Base-by-base conservation (phyloP, 2,329 filamentous ascomycete genomes). In the Colletotrichum karsti region DNA sequence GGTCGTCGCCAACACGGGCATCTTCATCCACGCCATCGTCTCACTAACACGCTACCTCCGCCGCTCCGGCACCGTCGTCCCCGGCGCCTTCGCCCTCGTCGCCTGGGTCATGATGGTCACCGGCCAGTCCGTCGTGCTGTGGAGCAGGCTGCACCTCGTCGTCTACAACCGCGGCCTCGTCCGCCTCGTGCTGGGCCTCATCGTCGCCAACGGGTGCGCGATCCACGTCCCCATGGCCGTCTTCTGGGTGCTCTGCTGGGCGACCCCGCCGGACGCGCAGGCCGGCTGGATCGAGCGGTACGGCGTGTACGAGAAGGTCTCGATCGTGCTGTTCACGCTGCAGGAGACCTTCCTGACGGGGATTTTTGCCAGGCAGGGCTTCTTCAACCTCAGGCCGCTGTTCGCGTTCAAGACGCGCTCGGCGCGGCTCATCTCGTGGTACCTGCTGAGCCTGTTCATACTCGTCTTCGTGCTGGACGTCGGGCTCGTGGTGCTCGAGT, bases 91-190 rank as follows among this genome's bases (percentile, higher is more conserved):
- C 55, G 60, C 56, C 24, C 7, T 68, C 6, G 35, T 71, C 8
- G 57, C 57, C 15, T 89, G 87, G 87, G 85, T 82, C 74, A 73
- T 79, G 4, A 88, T 90, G 87, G 82, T 90, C 2, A 87, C 86
- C 9, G 87, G 88, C 0, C 67, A 69, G 58, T 69, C 62, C n/a
- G 48, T 70, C 20, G 69, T 70, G 37, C 55, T 70, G 37, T 70
- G 67, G 62, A 89, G 86, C 4, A 83, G 88, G 12, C 80, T 90
- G 0, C 85, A 90, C 72, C 82, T 90, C 5, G 83, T 90, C 15
- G 78, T 87, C 3, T 81, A 58, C 26, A 57, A 35, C n/a, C 53
- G 46, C 24, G 44, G 24, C 13, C 56, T 44, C 53, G 42, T 39
- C 20, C 69, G 67, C 13, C 33, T 50, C 33, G 67, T 88, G 1